Evolutionary conservation across 306 rosid genomes (phyloP).

Genomic region (Glycine tomentella): DNA sequence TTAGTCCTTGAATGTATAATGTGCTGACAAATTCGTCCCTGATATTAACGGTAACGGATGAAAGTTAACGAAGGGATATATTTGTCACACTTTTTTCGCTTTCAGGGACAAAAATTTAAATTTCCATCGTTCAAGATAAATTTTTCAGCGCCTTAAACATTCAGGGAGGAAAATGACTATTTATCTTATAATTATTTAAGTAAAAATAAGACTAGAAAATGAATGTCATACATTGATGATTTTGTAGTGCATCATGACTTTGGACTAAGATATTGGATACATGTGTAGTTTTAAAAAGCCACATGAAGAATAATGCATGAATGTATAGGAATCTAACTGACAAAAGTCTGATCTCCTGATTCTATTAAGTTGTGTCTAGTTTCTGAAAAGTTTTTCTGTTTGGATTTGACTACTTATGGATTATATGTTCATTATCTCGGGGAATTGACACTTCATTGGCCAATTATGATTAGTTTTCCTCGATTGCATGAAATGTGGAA

Average conservation of each 20-base stretch:
- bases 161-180: no score
- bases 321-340: constrained; percentile 4
- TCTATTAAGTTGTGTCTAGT: constrained; percentile 14
- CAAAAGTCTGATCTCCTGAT: background rate
- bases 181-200: no score
- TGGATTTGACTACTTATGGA: constrained; percentile 29
- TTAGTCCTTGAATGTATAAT: no score
- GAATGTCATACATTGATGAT: background rate
- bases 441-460: constrained; percentile 33
- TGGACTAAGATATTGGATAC: background rate
- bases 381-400: constrained; percentile 20
- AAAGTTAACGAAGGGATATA: no score
- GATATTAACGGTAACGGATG: no score
- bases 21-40: no score
- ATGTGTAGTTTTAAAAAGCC: no score
- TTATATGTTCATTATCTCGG: background rate
- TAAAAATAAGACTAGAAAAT: background rate
- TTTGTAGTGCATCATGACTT: background rate
- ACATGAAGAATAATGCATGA: background rate
- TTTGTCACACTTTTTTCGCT: no score
- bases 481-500: background rate
- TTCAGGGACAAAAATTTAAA: no score
- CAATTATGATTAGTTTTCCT: background rate
- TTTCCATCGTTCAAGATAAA: no score
- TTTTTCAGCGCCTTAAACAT: no score